Base-by-base conservation (phyloP, 768 basidiomycete species). In the Mycena rosella region DNA sequence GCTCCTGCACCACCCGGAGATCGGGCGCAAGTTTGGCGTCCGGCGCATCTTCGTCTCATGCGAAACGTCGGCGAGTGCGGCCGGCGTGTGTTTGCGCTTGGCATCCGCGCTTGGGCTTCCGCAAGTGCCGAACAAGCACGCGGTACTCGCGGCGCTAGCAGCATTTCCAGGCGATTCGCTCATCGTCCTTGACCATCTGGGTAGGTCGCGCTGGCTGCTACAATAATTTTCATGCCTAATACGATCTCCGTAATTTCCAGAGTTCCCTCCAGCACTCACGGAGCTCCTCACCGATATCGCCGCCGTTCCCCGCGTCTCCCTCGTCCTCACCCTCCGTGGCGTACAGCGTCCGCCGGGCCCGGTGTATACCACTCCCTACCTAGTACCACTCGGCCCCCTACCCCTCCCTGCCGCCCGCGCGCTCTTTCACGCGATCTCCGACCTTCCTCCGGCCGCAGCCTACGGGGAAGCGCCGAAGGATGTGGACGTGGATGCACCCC, bases 391-490 rank as follows among this genome's bases (percentile, higher is more conserved):
- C 34, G 64, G 60, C 27, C 59, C 70, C 0, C 66, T 71, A 14
- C 29, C 54, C 14, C 63, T 68, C 9, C 29, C 58, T 42, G 65
- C 58, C 22, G 61, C 70, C 4, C 70, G 63, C 55, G 42, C 52
- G 9, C 66, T 71, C 24, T 71, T 71, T 45, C 59, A 42, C 17
- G 58, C 66, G 0, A 62, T 71, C 38, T 62, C 70, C 13, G 70
- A 65, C 53, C 24, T 68, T 7, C 62, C 70, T 5, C 24, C 55
- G n/a, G n/a, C 13, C n/a, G 15, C 13, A 3, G n/a, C n/a, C n/a
- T n/a, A n/a, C n/a, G 32, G 32, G 7, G 32, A 34, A 13, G 32
- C 32, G 13, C 7, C 6, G 7, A 13, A 6, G 32, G 30, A 18
- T 17, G 14, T 26, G 5, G 32, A 53, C 9, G 52, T 15, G 13